These are phyloP conservation scores for Coemansia sp. DNA, from an alignment of 192 early-diverging fungal species.

Conservation along the genomic window DNA sequence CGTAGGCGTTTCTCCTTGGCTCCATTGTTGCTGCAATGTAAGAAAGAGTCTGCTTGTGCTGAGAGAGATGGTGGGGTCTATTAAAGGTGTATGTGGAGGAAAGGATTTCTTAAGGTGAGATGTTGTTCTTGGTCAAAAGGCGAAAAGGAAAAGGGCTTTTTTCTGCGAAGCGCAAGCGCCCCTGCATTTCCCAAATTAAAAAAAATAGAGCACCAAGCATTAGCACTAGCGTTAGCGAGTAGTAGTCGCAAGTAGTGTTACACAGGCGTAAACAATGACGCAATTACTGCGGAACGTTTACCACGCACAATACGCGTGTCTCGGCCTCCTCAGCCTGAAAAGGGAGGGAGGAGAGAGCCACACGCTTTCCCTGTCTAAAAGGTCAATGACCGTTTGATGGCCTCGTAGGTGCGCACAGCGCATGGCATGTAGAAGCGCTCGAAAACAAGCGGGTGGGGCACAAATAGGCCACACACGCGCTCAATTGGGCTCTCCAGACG, in stretches of 20 bases:
- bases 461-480: constrained; percentile 85
- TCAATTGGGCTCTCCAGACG: constrained; percentile 87
- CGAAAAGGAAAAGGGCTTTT: too few species aligned
- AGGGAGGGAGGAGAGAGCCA: neutral
- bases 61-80: too few species aligned
- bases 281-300: neutral
- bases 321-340: too few species aligned
- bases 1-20: constrained; percentile 7
- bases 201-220: neutral
- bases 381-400: constrained; percentile 76
- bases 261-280: neutral
- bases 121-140: too few species aligned
- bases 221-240: neutral
- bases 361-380: constrained; percentile 52
- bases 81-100: too few species aligned
- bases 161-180: too few species aligned
- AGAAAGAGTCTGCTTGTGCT: too few species aligned
- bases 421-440: constrained; percentile 94
- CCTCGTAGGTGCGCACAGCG: constrained; percentile 80
- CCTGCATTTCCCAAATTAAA: too few species aligned
- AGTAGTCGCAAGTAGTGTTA: neutral
- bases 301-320: too few species aligned
- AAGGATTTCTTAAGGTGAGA: too few species aligned
- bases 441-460: constrained; percentile 90
- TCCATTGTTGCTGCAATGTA: neutral